Percentiles rank a stretch among this genome's conserved stretches.
Evolutionary conservation across 2,329 filamentous ascomycete genomes (phyloP).

Genomic region (Phaeosphaeriaceae sp.): DNA sequence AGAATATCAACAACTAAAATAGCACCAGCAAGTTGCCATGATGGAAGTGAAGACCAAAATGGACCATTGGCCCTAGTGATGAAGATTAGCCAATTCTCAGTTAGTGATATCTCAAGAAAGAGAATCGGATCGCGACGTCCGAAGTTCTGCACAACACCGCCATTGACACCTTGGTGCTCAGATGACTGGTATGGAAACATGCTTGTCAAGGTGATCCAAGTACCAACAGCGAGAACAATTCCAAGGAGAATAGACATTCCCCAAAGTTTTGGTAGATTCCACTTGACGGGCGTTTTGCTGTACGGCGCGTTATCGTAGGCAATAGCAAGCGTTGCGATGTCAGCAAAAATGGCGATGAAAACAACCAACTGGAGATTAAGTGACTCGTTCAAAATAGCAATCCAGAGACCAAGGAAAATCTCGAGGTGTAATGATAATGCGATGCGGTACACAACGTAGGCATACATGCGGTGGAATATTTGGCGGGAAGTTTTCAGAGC

Average conservation of each 20-base stretch:
- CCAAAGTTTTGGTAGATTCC: conserved; percentile 94
- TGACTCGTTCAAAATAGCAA: conserved; percentile 82
- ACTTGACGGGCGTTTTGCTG: conserved; percentile 87
- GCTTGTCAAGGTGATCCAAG: conserved; percentile 88
- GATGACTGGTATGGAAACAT: conserved; percentile 64
- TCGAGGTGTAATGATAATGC: conserved; percentile 89
- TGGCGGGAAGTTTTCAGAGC: conserved; percentile 91
- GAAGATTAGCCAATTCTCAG: conserved; percentile 96
- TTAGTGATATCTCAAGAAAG: conserved; percentile 88
- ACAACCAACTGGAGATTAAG: conserved; percentile 88
- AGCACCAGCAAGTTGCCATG: conserved; percentile 80
- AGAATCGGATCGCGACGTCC: conserved; percentile 81
- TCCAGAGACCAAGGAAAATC: conserved; percentile 91
- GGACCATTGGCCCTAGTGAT: conserved; percentile 92
- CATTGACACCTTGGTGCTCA: conserved; percentile 63
- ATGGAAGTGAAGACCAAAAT: conserved; percentile 89
- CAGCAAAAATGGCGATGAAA: conserved; percentile 93
- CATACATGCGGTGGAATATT: conserved; percentile 97
- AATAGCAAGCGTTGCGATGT: conserved; percentile 89
- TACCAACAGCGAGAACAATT: conserved; percentile 78
- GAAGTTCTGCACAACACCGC: conserved; percentile 89
- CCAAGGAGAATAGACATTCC: conserved; percentile 88
- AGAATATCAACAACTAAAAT: conserved; percentile 83
- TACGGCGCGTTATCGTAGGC: conserved; percentile 92
- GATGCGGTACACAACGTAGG: conserved; percentile 95